phyloP scores from a whole-genome alignment of 2,329 filamentous ascomycete genomes.

The Pseudocercospora musae region DNA sequence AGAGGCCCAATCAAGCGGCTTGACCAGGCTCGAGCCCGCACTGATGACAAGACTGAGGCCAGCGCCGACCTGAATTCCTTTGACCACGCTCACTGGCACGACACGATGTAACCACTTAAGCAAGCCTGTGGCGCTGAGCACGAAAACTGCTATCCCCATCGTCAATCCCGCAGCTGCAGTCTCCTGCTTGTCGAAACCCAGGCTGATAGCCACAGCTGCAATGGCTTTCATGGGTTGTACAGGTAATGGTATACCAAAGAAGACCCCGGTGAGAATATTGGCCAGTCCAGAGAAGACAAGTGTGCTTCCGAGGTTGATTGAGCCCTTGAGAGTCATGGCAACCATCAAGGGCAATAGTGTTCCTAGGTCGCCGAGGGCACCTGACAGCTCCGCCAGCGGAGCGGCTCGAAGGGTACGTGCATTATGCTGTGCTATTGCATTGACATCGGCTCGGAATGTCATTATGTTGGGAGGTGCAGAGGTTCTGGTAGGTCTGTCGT shows the following conservation, averaged over 20 bases:
- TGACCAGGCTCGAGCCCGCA: conserved; percentile 66
- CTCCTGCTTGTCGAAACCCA: conserved; percentile 62
- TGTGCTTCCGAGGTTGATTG: conserved; percentile 77
- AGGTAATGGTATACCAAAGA: conserved; percentile 85
- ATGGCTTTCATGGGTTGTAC: conserved; percentile 92
- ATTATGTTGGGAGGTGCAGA: conserved; percentile 2
- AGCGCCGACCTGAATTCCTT: conserved; percentile 91
- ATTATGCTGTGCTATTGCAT: conserved; percentile 46
- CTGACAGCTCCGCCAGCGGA: conserved; percentile 75
- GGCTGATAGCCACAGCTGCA: conserved; percentile 79
- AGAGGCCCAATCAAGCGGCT: conserved; percentile 64
- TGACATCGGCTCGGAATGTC: conserved; percentile 24
- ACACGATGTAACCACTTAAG: conserved; percentile 68
- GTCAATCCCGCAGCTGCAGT: conserved; percentile 82
- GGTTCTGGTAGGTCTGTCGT: background rate
- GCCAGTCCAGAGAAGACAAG: conserved; percentile 84
- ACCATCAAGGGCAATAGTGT: conserved; percentile 88
- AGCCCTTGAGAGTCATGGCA: conserved; percentile 72
- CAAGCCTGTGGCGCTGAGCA: conserved; percentile 78
- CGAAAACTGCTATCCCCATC: conserved; percentile 67
- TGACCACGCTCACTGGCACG: conserved; percentile 83
- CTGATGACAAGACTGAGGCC: conserved; percentile 79
- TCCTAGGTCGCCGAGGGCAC: conserved; percentile 82
- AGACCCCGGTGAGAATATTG: conserved; percentile 76
- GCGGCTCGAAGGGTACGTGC: conserved; percentile 53